Evolutionary conservation across 257 asterid genomes (phyloP).

Genomic region (Oldenlandia corymbosa): DNA sequence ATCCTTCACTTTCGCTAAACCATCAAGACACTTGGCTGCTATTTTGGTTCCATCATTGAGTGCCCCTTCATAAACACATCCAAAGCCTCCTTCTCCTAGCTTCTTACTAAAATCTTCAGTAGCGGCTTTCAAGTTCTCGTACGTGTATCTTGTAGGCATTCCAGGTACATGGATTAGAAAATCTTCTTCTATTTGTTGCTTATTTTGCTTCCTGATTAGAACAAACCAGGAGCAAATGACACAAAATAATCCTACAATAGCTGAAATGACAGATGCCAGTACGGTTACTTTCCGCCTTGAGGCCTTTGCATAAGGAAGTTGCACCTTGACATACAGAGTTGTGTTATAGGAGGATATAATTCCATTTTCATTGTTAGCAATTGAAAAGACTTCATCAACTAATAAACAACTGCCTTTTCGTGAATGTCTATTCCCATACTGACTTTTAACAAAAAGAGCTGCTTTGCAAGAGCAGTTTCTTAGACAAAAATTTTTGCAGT

Average conservation of each 20-base stretch:
- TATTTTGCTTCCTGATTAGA: neutral
- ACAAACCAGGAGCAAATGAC: neutral
- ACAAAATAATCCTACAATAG: neutral
- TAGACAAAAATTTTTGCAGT: slow-evolving; percentile 20
- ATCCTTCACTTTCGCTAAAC: neutral
- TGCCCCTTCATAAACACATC: slow-evolving; percentile 23
- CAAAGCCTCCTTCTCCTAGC: slow-evolving; percentile 27
- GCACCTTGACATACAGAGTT: slow-evolving; percentile 13
- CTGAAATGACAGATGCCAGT: slow-evolving; percentile 1
- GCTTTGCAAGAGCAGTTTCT: slow-evolving; percentile 23
- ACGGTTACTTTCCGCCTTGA: neutral
- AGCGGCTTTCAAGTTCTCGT: slow-evolving; percentile 6
- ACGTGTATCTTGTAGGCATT: slow-evolving; percentile 22
- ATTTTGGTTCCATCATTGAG: slow-evolving; percentile 10
- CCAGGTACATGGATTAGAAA: slow-evolving; percentile 19
- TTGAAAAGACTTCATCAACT: slow-evolving; percentile 15
- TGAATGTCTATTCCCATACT: neutral
- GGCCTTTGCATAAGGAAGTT: slow-evolving; percentile 1
- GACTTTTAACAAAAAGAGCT: slow-evolving; percentile 7
- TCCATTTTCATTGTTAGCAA: neutral
- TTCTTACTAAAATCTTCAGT: slow-evolving; percentile 20
- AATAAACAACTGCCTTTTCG: slow-evolving; percentile 6
- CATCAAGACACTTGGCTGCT: slow-evolving; percentile 19
- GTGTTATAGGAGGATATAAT: neutral
- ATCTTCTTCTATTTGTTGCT: slow-evolving; percentile 2